Conservation (phyloP, 495 filamentous ascomycete genomes). For the Barbatosphaeria neglecta region DNA sequence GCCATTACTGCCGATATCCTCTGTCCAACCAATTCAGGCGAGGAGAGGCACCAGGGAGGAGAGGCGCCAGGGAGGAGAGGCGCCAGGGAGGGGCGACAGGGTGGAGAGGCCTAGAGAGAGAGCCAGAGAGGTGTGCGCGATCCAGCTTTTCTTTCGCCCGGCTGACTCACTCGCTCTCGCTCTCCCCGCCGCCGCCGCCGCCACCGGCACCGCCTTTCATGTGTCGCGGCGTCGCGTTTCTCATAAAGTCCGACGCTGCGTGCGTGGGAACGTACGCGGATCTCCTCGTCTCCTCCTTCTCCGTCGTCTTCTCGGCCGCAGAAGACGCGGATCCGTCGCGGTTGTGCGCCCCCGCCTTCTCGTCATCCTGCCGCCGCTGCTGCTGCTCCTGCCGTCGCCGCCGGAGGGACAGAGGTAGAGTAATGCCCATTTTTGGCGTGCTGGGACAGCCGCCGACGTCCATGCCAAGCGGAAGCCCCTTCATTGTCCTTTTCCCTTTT, state of each 20-base stretch:
- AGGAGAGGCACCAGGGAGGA: no score
- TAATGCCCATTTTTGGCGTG: neutral
- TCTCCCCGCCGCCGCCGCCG: no score
- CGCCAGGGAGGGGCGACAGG: no score
- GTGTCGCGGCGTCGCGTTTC: conserved; percentile 17
- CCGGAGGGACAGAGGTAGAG: neutral
- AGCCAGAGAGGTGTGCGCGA: no score
- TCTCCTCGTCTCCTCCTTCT: no score
- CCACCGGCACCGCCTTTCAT: no score
- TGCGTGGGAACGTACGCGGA: conserved; percentile 28
- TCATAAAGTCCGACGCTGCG: conserved; percentile 29
- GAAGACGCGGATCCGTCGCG: neutral
- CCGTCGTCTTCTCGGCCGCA: conserved; percentile 13
- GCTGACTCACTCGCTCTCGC: conserved; percentile 15
- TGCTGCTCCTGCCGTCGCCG: neutral
- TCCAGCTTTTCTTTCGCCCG: neutral
- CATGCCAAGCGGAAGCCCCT: neutral
- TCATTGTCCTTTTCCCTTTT: no score
- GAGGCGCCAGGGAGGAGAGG: no score
- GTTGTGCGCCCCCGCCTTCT: neutral
- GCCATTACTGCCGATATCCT: no score
- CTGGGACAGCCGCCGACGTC: neutral
- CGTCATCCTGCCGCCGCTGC: neutral
- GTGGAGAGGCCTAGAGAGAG: no score
- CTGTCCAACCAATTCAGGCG: no score